Evolutionary conservation across 1,284 basidiomycete genomes (phyloP), one percentile per base, ranked within the genome.

Genomic region (Ustilago hordei): DNA sequence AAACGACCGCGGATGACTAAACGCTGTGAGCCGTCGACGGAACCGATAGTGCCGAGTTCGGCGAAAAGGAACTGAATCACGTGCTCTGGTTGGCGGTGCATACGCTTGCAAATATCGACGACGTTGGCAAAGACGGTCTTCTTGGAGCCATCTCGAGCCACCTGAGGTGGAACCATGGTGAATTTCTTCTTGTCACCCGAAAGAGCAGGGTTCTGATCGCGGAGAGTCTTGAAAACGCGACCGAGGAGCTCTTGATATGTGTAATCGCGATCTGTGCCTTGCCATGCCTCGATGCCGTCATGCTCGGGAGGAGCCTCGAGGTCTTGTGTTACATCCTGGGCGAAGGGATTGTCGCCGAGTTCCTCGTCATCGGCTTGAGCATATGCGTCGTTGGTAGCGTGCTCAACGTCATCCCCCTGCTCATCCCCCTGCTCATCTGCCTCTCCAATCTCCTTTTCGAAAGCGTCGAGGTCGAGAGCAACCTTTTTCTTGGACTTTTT

Each of bases 31-130:
- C 95, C 97, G 84, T 98, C 97, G 57, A 98, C 93, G 57, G 93
- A 94, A 69, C 96, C 96, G 54, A 93, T 95, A 13, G 97, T 99
- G 89, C 97, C 97, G 92, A 99, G 91, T 89, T 99, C 96, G 61
- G 97, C 92, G 87, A 98, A 98, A 80, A 99, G 89, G 90, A 94
- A 99, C 87, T 94, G 92, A 79, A 98, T 98, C 82, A 98, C 95
- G 86, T 99, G 97, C 88, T 99, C 97, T n/a, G 96, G 95, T 88
- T 95, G 93, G 86, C 96, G 90, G 89, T 98, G 96, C 95, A 99
- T 98, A 61, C 94, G 91, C 88, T 93, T 95, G 90, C 96, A 98
- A 81, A 99, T 99, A 86, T 99, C 96, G 80, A 92, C 91, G 70
- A 99, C 91, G 87, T 99, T 99, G 79, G 95, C 92, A 81, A 99